Evolutionary conservation across 2,329 filamentous ascomycete species (phyloP).

Genomic region (Madurella fahalii): DNA sequence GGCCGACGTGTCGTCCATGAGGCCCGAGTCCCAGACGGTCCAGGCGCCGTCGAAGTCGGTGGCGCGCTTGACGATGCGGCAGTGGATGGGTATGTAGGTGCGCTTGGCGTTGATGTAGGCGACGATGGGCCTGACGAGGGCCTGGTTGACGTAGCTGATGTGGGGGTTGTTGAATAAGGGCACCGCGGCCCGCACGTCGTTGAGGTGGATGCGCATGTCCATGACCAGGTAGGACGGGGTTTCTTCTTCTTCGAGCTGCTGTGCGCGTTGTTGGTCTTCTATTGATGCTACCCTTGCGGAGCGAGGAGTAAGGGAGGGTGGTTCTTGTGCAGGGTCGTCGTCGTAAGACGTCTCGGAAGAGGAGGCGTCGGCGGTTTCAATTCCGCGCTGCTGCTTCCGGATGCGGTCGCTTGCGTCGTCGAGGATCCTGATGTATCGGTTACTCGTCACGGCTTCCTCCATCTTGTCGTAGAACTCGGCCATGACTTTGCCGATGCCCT

Average conservation of each 20-base stretch:
- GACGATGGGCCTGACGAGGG: constrained; percentile 90
- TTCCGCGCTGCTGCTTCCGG: constrained; percentile 12
- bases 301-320: background rate
- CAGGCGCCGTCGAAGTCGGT: constrained; percentile 92
- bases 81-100: constrained; percentile 93
- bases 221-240: constrained; percentile 82
- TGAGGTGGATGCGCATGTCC: constrained; percentile 91
- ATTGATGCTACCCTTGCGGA: background rate
- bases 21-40: constrained; percentile 87
- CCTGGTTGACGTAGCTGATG: constrained; percentile 93
- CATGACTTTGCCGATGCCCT: constrained; percentile 89
- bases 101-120: constrained; percentile 96
- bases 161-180: constrained; percentile 82
- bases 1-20: constrained; percentile 89
- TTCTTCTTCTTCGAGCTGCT: constrained; percentile 38
- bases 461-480: constrained; percentile 96
- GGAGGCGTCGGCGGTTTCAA: constrained; percentile 19
- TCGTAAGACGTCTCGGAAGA: constrained; percentile 1
- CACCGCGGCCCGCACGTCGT: constrained; percentile 88
- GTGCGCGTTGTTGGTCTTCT: background rate
- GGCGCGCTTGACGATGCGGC: constrained; percentile 84
- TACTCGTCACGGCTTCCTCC: constrained; percentile 83
- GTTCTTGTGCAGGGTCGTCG: constrained; percentile 4
- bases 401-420: constrained; percentile 40
- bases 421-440: constrained; percentile 59